Evolutionary conservation across 768 basidiomycete species (phyloP).

Genomic region (Naganishia vaughanmartiniae): DNA sequence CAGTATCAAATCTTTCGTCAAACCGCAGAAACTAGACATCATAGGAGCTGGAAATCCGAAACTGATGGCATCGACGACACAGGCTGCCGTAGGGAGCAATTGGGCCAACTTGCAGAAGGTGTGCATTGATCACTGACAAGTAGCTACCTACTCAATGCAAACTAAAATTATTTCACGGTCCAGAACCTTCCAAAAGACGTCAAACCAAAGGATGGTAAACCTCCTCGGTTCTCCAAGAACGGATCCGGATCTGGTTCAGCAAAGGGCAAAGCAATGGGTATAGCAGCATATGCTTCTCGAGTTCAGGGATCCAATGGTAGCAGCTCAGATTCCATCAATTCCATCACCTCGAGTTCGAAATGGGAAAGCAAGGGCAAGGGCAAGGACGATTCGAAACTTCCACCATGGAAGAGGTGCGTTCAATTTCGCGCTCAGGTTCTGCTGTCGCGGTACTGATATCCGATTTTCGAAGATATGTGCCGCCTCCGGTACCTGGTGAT

Average conservation of each 20-base stretch:
- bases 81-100: background rate
- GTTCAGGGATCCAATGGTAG: background rate
- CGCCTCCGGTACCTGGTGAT: slow-evolving; percentile 1
- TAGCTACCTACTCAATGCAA: background rate
- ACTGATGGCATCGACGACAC: background rate
- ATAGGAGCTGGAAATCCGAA: slow-evolving; percentile 1
- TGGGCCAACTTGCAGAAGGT: slow-evolving; percentile 18
- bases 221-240: background rate
- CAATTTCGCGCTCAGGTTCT: background rate
- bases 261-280: slow-evolving; percentile 22
- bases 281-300: slow-evolving; percentile 20
- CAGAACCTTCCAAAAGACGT: slow-evolving; percentile 21
- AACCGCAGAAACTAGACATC: background rate
- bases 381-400: slow-evolving; percentile 12
- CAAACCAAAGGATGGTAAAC: background rate
- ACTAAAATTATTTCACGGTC: background rate
- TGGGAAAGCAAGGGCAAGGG: slow-evolving; percentile 16
- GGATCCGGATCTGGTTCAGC: background rate
- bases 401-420: slow-evolving; percentile 15
- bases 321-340: background rate
- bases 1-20: slow-evolving; percentile 9
- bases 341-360: background rate
- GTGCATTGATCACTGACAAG: background rate
- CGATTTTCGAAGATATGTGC: background rate
- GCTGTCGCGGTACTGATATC: background rate